Evolutionary conservation across 306 rosid genomes (phyloP), one percentile per base, ranked within the genome.

Genomic region (Rubus parviflorus): DNA sequence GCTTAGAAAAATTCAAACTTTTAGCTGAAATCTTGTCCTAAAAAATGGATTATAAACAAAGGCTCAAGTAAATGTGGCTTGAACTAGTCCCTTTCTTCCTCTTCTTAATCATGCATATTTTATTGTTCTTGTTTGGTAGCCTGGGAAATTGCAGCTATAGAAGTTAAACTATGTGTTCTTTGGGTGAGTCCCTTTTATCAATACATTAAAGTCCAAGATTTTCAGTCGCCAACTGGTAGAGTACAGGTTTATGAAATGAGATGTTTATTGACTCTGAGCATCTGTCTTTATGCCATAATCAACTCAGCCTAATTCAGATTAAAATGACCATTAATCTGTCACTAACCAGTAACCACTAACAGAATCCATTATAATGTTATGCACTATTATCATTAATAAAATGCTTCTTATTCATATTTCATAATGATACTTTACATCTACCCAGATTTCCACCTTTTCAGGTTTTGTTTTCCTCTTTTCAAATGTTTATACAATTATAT

Each of bases 381-480:
- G 68, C 68, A 75, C 67, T 70, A 42, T 30, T 72, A 43, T 63
- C 73, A 35, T 68, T 56, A 54, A 60, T 56, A 37, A 81, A 74
- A 30, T 47, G 57, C 77, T 53, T 79, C 74, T 68, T 41, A 68
- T 69, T 78, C 53, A 75, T 52, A 65, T 62, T 72, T 78, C 53
- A 75, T 47, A 68, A 72, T 64, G 72, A 57, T 72, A 45, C 79
- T 58, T 78, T 76, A 83, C 81, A 70, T n/a, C 79, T 71, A 60
- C 65, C 70, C 77, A 43, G 25, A 79, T 61, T 76, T 58, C 48
- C 45, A 71, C 79, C 80, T 79, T 84, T 83, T 43, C 76, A 54
- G 81, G 77, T 53, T 81, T 43, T 52, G 77, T 65, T 41, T 64
- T 73, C 22, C 6, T 74, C 72, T 75, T 70, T 83, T 61, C 73